Percentiles rank a stretch among this genome's conserved stretches.
Evolutionary conservation across 2,329 filamentous ascomycete genomes (phyloP).

Genomic region (Geosmithia morbida): DNA sequence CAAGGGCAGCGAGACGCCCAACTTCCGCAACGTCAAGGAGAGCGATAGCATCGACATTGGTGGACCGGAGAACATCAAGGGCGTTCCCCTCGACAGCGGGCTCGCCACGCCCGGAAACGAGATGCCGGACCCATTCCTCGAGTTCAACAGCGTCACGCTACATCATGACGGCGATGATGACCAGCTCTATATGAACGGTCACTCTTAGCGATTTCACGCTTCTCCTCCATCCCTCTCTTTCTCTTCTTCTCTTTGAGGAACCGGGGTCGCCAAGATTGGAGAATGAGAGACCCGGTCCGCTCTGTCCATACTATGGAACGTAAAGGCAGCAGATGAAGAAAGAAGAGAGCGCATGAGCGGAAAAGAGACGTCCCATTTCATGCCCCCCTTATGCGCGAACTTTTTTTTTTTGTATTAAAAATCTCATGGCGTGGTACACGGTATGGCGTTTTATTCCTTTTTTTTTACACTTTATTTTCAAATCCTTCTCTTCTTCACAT

Average conservation of each 20-base stretch:
- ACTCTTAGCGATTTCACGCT: neutral
- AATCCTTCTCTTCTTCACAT: neutral
- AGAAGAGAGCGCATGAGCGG: too few species aligned
- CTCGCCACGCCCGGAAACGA: constrained; percentile 76
- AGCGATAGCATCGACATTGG: constrained; percentile 85
- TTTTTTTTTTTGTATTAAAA: neutral
- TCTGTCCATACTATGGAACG: too few species aligned
- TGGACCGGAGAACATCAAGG: constrained; percentile 38
- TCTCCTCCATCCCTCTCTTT: neutral
- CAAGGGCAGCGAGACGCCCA: constrained; percentile 81
- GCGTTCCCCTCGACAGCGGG: constrained; percentile 75
- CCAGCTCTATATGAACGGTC: constrained; percentile 10
- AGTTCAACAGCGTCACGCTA: constrained; percentile 96
- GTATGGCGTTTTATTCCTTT: constrained; percentile 1
- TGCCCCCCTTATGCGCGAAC: neutral
- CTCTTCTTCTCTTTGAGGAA: neutral
- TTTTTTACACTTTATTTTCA: too few species aligned
- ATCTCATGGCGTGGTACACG: neutral
- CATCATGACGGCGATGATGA: constrained; percentile 91
- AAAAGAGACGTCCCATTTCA: neutral
- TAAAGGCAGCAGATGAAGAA: too few species aligned
- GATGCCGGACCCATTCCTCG: constrained; percentile 80
- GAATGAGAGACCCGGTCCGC: neutral
- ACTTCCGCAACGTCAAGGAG: constrained; percentile 97
- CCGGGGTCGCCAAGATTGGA: neutral